These are phyloP conservation scores for Phytophthora kernoviae DNA, from an alignment of 352 stramenopile species.

Conservation along the genomic window DNA sequence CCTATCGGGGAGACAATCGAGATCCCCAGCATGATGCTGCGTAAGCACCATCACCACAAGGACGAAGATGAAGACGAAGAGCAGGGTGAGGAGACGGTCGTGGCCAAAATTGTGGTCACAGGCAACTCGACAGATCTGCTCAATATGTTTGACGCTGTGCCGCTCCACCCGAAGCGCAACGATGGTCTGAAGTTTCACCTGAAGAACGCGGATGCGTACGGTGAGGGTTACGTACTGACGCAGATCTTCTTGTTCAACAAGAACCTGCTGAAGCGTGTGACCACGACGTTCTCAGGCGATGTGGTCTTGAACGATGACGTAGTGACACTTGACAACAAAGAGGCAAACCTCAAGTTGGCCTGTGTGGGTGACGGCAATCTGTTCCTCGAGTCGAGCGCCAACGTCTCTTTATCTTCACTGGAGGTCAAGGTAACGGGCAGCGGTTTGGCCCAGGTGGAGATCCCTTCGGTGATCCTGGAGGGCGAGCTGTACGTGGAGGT, in stretches of 20 bases:
- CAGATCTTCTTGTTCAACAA: slow-evolving; percentile 59
- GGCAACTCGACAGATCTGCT: slow-evolving; percentile 63
- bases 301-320: slow-evolving; percentile 53
- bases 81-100: slow-evolving; percentile 29
- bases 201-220: slow-evolving; percentile 58
- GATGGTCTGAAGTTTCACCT: slow-evolving; percentile 58
- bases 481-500: slow-evolving; percentile 44
- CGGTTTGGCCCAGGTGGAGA: slow-evolving; percentile 36
- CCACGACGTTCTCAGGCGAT: slow-evolving; percentile 38
- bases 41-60: slow-evolving; percentile 30
- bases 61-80: slow-evolving; percentile 28
- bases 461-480: slow-evolving; percentile 28
- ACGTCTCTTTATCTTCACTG: slow-evolving; percentile 35
- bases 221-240: slow-evolving; percentile 57
- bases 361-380: slow-evolving; percentile 43
- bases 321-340: slow-evolving; percentile 38
- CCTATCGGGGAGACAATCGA: slow-evolving; percentile 30
- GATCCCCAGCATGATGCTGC: slow-evolving; percentile 41
- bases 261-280: slow-evolving; percentile 44
- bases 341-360: slow-evolving; percentile 51
- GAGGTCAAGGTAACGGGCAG: slow-evolving; percentile 43
- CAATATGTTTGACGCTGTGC: slow-evolving; percentile 47
- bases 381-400: slow-evolving; percentile 37
- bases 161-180: slow-evolving; percentile 39
- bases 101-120: slow-evolving; percentile 59